Evolutionary conservation across 2,329 filamentous ascomycete species (phyloP).

Genomic region (Ampelomyces quisqualis): DNA sequence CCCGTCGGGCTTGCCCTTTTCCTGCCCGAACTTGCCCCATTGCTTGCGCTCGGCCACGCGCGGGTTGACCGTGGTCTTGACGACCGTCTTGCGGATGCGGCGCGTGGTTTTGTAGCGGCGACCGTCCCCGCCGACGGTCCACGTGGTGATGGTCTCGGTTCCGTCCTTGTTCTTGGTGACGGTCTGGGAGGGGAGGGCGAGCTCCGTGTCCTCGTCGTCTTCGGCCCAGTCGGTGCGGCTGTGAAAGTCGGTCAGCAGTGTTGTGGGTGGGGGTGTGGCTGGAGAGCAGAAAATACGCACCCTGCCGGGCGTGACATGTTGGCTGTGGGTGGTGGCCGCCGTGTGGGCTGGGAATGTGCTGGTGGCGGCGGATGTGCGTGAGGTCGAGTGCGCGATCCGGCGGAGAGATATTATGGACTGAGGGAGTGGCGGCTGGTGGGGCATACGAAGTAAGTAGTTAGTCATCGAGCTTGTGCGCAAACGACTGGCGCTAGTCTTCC

Average conservation of each 20-base stretch:
- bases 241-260: no score
- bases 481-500: constrained; percentile 18
- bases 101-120: constrained; percentile 98
- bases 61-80: constrained; percentile 93
- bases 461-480: constrained; percentile 19
- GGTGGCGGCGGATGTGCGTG: neutral
- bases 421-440: constrained; percentile 21
- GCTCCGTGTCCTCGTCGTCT: constrained; percentile 87
- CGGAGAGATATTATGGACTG: constrained; percentile 16
- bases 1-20: constrained; percentile 79
- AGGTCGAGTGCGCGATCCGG: constrained; percentile 2
- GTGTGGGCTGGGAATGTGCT: constrained; percentile 10
- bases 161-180: constrained; percentile 97
- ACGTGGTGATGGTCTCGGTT: constrained; percentile 91
- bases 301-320: constrained; percentile 44
- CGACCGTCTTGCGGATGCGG: constrained; percentile 86
- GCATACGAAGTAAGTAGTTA: no score
- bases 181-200: constrained; percentile 79
- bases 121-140: constrained; percentile 85
- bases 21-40: constrained; percentile 90
- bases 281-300: constrained; percentile 23
- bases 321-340: constrained; percentile 14
- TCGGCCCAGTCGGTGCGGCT: constrained; percentile 79
- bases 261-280: no score
- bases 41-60: constrained; percentile 91